Evolutionary conservation across 352 stramenopile genomes (phyloP).

Genomic region (Phytophthora ramorum): DNA sequence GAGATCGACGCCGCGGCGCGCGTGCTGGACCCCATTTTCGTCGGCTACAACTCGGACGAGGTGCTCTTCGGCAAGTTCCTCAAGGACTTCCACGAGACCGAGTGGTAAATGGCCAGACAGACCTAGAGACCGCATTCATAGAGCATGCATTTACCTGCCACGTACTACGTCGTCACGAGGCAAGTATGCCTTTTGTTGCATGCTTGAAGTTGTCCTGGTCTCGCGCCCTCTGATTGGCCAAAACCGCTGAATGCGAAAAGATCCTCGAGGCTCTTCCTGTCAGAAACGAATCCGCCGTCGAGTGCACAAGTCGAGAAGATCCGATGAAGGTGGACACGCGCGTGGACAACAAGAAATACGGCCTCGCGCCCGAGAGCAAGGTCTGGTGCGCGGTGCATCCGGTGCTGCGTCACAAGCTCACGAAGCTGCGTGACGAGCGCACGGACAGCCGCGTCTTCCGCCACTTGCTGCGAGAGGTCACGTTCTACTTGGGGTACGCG

Average conservation of each 20-base stretch:
- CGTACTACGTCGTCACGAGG: neutral
- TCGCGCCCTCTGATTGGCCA: slow-evolving; percentile 22
- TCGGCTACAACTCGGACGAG: slow-evolving; percentile 55
- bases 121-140: slow-evolving; percentile 2
- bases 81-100: slow-evolving; percentile 89
- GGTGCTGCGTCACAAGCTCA: slow-evolving; percentile 96
- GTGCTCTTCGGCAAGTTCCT: slow-evolving; percentile 74
- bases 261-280: slow-evolving; percentile 6
- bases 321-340: slow-evolving; percentile 71
- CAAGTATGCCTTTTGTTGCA: slow-evolving; percentile 1
- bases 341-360: slow-evolving; percentile 72
- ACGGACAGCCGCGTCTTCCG: slow-evolving; percentile 95
- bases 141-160: neutral
- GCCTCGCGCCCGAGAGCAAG: slow-evolving; percentile 68
- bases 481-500: slow-evolving; percentile 96
- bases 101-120: slow-evolving; percentile 65
- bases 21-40: slow-evolving; percentile 95
- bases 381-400: slow-evolving; percentile 91
- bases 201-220: slow-evolving; percentile 28
- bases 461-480: slow-evolving; percentile 96
- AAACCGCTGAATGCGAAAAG: slow-evolving; percentile 19
- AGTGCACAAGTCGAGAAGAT: slow-evolving; percentile 15
- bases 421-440: slow-evolving; percentile 94
- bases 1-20: slow-evolving; percentile 94
- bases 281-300: slow-evolving; percentile 28